Percentiles rank a stretch among this genome's conserved stretches.
Conservation (phyloP, 257 asterid genomes). For the Striga asiatica region DNA sequence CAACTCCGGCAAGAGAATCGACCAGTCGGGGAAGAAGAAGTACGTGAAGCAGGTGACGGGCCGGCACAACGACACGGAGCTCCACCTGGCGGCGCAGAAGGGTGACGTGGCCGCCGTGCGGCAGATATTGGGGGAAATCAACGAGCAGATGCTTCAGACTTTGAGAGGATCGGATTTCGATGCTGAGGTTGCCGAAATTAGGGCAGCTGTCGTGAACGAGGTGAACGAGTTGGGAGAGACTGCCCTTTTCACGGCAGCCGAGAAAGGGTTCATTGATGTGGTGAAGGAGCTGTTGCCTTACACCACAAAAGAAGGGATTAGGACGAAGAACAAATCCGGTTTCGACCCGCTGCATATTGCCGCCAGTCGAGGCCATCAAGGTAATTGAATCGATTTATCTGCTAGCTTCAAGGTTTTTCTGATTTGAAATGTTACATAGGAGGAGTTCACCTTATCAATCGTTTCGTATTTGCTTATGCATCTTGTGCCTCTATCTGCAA, state of each 20-base stretch:
- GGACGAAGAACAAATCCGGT: slow-evolving; percentile 30
- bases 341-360: slow-evolving; percentile 38
- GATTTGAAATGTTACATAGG: background rate
- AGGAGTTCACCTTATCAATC: background rate
- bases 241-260: slow-evolving; percentile 33
- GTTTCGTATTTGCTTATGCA: background rate
- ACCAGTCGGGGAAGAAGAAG: slow-evolving; percentile 55
- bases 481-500: background rate
- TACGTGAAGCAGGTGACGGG: slow-evolving; percentile 93
- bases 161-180: slow-evolving; percentile 28
- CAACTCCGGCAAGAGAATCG: slow-evolving; percentile 33
- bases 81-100: slow-evolving; percentile 77
- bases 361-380: slow-evolving; percentile 37
- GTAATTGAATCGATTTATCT: slow-evolving; percentile 14
- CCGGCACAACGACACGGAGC: slow-evolving; percentile 78
- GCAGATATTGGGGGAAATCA: slow-evolving; percentile 52
- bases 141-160: slow-evolving; percentile 31
- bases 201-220: slow-evolving; percentile 35
- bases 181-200: slow-evolving; percentile 33
- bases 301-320: slow-evolving; percentile 25
- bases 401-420: background rate
- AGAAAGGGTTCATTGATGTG: slow-evolving; percentile 28
- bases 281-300: slow-evolving; percentile 27
- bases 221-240: slow-evolving; percentile 37
- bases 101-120: slow-evolving; percentile 66